A percentile compares a stretch with the other conserved stretches of the same genome.
These are phyloP conservation scores for Ramaria sp. DNA, from an alignment of 768 basidiomycete species.

Conservation along the genomic window DNA sequence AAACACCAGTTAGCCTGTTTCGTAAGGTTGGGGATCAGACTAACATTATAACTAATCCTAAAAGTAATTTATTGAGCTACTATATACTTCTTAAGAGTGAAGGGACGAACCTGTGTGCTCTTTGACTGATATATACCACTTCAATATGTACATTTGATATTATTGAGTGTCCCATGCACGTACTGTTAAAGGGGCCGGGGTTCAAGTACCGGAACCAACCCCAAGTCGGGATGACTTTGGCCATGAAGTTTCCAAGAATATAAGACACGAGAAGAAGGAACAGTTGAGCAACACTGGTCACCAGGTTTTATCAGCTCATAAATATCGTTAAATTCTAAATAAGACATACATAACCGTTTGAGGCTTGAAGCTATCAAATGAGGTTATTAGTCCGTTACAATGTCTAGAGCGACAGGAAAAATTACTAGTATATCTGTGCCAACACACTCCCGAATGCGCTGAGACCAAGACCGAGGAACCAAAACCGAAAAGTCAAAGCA, in stretches of 20 bases:
- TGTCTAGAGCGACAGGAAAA: no score
- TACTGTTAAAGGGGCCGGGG: conserved; percentile 21
- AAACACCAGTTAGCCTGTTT: not conserved
- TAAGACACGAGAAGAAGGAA: conserved; percentile 22
- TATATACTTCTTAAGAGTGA: not conserved
- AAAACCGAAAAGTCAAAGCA: conserved; percentile 19
- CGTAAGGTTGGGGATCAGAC: not conserved
- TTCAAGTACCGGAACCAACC: conserved; percentile 20
- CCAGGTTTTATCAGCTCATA: no score
- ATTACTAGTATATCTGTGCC: conserved; percentile 31
- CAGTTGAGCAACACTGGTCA: conserved; percentile 15
- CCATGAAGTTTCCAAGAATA: conserved; percentile 17
- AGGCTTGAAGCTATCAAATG: conserved; percentile 17
- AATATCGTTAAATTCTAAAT: not conserved
- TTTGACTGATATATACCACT: conserved; percentile 18
- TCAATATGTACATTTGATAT: not conserved
- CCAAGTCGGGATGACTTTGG: conserved; percentile 11
- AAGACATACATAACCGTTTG: conserved; percentile 12
- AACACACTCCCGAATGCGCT: conserved; percentile 21
- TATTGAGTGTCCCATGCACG: conserved; percentile 14
- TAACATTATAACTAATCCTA: conserved; percentile 19
- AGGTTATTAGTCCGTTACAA: not conserved
- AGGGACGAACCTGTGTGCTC: conserved; percentile 15
- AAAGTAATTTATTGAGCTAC: not conserved
- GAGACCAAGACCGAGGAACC: conserved; percentile 21